These are phyloP conservation scores for Ogataea minuta DNA, from an alignment of 805 yeast genomes.

Conservation along the genomic window DNA sequence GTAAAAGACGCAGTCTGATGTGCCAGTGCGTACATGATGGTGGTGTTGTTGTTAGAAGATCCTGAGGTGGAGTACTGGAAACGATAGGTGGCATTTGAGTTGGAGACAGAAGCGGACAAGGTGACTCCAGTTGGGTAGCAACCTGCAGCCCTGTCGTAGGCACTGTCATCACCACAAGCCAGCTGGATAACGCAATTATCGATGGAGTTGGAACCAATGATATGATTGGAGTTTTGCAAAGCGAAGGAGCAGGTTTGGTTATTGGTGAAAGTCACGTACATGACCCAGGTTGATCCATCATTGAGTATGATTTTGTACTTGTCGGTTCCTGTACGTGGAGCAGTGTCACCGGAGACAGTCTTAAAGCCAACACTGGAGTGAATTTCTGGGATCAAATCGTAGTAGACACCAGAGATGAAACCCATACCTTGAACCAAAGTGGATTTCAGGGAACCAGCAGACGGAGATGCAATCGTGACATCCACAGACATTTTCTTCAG, in stretches of 20 bases:
- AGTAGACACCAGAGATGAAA: slow-evolving; percentile 63
- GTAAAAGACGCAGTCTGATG: slow-evolving; percentile 46
- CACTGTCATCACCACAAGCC: slow-evolving; percentile 45
- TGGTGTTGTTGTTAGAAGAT: slow-evolving; percentile 40
- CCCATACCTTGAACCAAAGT: slow-evolving; percentile 87
- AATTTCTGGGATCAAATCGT: slow-evolving; percentile 50
- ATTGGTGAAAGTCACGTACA: slow-evolving; percentile 53
- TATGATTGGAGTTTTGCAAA: slow-evolving; percentile 27
- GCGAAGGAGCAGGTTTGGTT: slow-evolving; percentile 35
- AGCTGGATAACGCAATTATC: slow-evolving; percentile 59
- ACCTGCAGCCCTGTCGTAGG: slow-evolving; percentile 64
- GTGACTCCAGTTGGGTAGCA: slow-evolving; percentile 50
- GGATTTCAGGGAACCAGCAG: slow-evolving; percentile 42
- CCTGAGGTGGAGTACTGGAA: slow-evolving; percentile 47
- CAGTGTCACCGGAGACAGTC: slow-evolving; percentile 41
- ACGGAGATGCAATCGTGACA: slow-evolving; percentile 17
- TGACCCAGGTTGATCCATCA: slow-evolving; percentile 58
- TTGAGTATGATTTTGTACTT: slow-evolving; percentile 55
- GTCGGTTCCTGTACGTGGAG: slow-evolving; percentile 42
- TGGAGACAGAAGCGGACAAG: slow-evolving; percentile 41
- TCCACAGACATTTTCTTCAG: slow-evolving; percentile 23
- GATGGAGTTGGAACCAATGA: slow-evolving; percentile 43
- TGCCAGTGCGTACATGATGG: slow-evolving; percentile 50
- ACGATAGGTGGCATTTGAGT: slow-evolving; percentile 38
- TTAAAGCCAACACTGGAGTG: slow-evolving; percentile 60